Conservation (phyloP, 768 basidiomycete genomes). For the Thelephora ganbajun region DNA sequence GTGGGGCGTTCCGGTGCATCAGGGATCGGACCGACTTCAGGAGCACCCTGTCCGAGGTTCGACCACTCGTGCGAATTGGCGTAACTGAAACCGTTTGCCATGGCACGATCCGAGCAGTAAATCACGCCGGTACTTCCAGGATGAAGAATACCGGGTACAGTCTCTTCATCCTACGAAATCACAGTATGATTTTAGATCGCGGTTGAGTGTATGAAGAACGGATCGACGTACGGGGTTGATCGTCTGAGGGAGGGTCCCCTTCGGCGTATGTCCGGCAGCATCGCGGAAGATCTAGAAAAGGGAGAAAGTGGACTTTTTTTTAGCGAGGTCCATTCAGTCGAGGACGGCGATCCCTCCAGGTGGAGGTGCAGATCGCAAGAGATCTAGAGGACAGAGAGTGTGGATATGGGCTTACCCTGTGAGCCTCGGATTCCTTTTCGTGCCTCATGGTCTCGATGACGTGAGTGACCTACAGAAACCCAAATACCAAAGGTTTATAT, state of each 20-base stretch:
- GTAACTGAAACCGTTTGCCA: slow-evolving; percentile 86
- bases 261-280: slow-evolving; percentile 54
- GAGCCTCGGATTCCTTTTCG: slow-evolving; percentile 81
- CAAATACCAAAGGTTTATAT: too few species aligned
- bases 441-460: slow-evolving; percentile 53
- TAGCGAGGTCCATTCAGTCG: too few species aligned
- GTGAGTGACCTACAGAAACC: slow-evolving; percentile 50
- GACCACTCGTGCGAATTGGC: slow-evolving; percentile 71
- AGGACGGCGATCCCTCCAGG: slow-evolving; percentile 4
- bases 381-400: not conserved
- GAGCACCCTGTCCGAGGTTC: slow-evolving; percentile 86
- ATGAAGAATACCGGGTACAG: slow-evolving; percentile 77
- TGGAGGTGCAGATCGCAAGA: slow-evolving; percentile 3
- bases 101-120: slow-evolving; percentile 89
- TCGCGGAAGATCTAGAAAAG: slow-evolving; percentile 56
- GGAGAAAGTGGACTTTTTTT: not conserved
- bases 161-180: slow-evolving; percentile 59
- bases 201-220: not conserved
- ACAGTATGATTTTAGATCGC: not conserved
- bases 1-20: slow-evolving; percentile 54
- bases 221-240: slow-evolving; percentile 44
- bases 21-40: slow-evolving; percentile 78
- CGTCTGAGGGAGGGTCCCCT: slow-evolving; percentile 51
- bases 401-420: slow-evolving; percentile 45
- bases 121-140: slow-evolving; percentile 55